Percentiles rank a stretch among this genome's conserved stretches.
Conservation (phyloP, 1,284 basidiomycete species). For the Ustilago shanxiensis region DNA sequence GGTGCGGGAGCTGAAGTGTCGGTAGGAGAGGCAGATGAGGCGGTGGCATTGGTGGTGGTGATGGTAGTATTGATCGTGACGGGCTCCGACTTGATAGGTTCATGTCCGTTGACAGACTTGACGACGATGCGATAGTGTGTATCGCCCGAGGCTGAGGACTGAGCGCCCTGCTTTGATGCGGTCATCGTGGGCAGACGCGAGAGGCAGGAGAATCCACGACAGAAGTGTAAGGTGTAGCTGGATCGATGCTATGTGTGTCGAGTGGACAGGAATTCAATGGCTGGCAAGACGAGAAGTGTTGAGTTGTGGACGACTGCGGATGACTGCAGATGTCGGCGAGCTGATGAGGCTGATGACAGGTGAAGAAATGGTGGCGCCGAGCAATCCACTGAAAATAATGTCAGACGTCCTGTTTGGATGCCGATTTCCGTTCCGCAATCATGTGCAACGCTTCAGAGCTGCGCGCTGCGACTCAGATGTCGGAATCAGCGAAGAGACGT, state of each 20-base stretch:
- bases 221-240: background rate
- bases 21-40: slow-evolving; percentile 7
- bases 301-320: background rate
- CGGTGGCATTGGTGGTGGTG: background rate
- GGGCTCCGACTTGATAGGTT: slow-evolving; percentile 39
- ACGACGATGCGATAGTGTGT: slow-evolving; percentile 49
- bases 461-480: background rate
- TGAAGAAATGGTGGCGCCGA: background rate
- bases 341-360: slow-evolving; percentile 5
- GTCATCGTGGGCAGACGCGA: slow-evolving; percentile 17
- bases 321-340: background rate
- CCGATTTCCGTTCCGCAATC: background rate
- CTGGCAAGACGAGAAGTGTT: background rate
- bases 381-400: background rate
- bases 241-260: background rate
- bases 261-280: background rate
- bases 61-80: background rate
- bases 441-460: background rate
- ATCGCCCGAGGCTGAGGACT: slow-evolving; percentile 17
- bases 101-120: slow-evolving; percentile 50
- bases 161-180: slow-evolving; percentile 21
- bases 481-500: background rate
- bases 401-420: background rate
- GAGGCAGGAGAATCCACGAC: background rate
- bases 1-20: slow-evolving; percentile 10